Evolutionary conservation across 2,329 filamentous ascomycete species (phyloP), one percentile per base, ranked within the genome.

Genomic region (Diaporthe australafricana): DNA sequence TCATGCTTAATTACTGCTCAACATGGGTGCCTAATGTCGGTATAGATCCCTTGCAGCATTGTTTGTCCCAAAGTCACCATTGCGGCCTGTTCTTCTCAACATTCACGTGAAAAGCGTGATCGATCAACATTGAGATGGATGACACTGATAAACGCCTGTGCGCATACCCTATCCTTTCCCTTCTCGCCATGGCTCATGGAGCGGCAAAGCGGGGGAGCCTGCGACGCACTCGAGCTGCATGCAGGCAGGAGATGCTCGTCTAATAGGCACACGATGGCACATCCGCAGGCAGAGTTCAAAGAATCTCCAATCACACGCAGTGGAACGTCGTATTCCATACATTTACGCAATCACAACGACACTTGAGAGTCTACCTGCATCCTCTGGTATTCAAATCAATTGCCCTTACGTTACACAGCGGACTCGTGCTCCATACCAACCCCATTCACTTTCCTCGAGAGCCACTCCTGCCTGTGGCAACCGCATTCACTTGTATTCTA

Each of bases 281-380:
- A 50, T 50, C 27, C 27, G 22, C 22, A 6, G 48, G 17, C 22
- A 50, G 22, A 14, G 48, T 50, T 50, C 48, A 50, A 5, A 50
- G 25, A 22, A 45, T 62, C 38, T 42, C 27, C 32, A 38, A 45
- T 17, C 56, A 62, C 5, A 27, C 56, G 38, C 38, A 42, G 40
- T 48, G 42, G 57, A 63, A 63, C 27, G 42, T 63, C 47, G 40
- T 17, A 63, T 63, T 48, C 27, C 57, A 25, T 17, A 27, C 57
- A 62, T 11, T n/a, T 22, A 47, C 20, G 35, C 16, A 50, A 22
- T 48, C 5, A 48, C 1, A 25, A 48, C n/a, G n/a, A 48, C 45
- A 48, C 22, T n/a, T n/a, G 1, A 48, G 45, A 48, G 45, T 50
- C 22, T 25, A 27, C 22, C 22, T 50, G 22, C 47, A 25, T 50